Conservation (phyloP, 176 grass and related monocot genomes). For the Rhipidocladum racemiflorum region DNA sequence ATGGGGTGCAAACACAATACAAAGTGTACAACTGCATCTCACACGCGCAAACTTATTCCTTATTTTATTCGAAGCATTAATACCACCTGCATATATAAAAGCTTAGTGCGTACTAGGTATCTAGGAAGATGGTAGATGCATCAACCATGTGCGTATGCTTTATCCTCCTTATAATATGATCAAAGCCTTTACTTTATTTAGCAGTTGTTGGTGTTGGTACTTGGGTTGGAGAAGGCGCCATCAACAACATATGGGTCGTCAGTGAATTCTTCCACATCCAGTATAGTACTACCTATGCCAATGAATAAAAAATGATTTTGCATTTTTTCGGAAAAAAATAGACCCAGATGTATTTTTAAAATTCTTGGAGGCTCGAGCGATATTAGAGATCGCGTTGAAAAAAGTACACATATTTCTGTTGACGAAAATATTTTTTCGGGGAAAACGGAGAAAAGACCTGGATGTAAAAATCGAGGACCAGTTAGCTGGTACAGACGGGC, state of each 20-base stretch:
- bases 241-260: background rate
- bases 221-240: background rate
- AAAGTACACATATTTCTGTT: no score
- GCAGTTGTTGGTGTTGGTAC: background rate
- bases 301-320: no score
- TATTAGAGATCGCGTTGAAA: no score
- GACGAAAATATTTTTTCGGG: no score
- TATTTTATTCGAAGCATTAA: background rate
- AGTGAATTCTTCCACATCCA: background rate
- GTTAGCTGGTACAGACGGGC: no score
- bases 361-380: no score
- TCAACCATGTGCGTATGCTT: background rate
- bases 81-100: background rate
- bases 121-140: background rate
- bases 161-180: background rate
- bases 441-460: no score
- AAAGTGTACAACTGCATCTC: background rate
- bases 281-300: no score
- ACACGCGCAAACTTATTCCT: background rate
- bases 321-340: no score
- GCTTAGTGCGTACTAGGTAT: background rate
- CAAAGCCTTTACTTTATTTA: background rate
- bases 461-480: no score
- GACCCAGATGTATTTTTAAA: no score
- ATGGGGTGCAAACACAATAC: background rate